Evolutionary conservation across 306 rosid genomes (phyloP), one percentile per base, ranked within the genome.

Genomic region (Casuarina cunninghamiana): DNA sequence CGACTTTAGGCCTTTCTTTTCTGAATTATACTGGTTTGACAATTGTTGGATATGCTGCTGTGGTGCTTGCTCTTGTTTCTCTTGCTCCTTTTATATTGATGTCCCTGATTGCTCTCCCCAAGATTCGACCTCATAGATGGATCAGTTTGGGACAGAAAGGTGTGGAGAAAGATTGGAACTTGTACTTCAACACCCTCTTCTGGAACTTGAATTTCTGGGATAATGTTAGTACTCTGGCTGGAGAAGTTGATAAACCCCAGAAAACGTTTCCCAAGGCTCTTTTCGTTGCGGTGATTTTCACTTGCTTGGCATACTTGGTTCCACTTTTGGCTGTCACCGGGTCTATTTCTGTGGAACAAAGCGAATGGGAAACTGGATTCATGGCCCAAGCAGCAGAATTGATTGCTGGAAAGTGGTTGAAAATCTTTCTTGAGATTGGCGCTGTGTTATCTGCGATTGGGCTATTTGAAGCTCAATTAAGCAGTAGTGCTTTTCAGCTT

Each of bases 191-290:
- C 60, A 84, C 96, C 35, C 80, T 91, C 0, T 91, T 91, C 75
- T 89, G 90, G 96, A 91, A 89, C 80, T 74, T 89, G 79, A 91
- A 91, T 66, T 89, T 80, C 81, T 91, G 90, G 93, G 96, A 91
- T 48, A 91, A 75, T 84, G 96, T 88, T 3, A 91, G 96, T 63
- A 91, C 93, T 74, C 62, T 91, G 38, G 91, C 89, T 5, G 90
- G 82, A 6, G 96, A 87, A 69, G 88, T 91, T n/a, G 90, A 76
- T 6, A 49, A 48, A 1, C 96, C 96, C 1, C 83, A 82, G 26
- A 81, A 77, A 38, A 89, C 89, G 5, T 83, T 88, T 49, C 96
- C 96, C 9, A 89, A 81, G 44, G 91, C 93, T 46, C 83, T 89
- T 71, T 32, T 89, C 3, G 66, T 74, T 67, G 74, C 91, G 15